These are phyloP conservation scores for Dinochytrium kinnereticum DNA, from an alignment of 371 early-diverging fungal genomes.

Conservation along the genomic window DNA sequence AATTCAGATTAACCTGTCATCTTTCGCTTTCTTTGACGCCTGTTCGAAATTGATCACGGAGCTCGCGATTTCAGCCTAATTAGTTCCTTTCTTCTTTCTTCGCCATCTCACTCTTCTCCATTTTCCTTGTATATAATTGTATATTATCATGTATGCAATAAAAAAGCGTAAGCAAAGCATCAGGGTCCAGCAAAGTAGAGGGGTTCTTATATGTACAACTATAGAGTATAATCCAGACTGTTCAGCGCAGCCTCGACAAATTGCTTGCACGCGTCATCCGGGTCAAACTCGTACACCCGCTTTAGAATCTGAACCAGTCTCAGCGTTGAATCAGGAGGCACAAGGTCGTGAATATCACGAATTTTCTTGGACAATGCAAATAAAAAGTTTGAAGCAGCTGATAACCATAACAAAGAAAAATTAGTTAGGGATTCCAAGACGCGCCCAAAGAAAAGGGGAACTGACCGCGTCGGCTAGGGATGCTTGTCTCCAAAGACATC, in stretches of 20 bases:
- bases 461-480: neutral
- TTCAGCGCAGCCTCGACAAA: neutral
- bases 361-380: neutral
- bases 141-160: neutral
- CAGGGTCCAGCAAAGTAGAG: too few species aligned
- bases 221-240: too few species aligned
- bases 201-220: too few species aligned
- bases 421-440: too few species aligned
- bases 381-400: neutral
- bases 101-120: neutral
- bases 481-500: neutral
- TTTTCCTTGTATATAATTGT: neutral
- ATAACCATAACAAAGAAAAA: neutral
- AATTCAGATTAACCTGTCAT: slow-evolving; percentile 54
- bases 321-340: neutral
- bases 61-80: slow-evolving; percentile 66
- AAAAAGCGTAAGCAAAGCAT: too few species aligned
- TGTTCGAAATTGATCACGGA: slow-evolving; percentile 93
- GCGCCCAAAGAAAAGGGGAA: too few species aligned
- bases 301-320: neutral
- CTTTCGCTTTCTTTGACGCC: slow-evolving; percentile 94
- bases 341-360: neutral
- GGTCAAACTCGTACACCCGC: neutral
- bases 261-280: neutral
- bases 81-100: neutral